phyloP scores from a whole-genome alignment of 371 early-diverging fungal genomes.

The Conidiobolus coronatus region DNA sequence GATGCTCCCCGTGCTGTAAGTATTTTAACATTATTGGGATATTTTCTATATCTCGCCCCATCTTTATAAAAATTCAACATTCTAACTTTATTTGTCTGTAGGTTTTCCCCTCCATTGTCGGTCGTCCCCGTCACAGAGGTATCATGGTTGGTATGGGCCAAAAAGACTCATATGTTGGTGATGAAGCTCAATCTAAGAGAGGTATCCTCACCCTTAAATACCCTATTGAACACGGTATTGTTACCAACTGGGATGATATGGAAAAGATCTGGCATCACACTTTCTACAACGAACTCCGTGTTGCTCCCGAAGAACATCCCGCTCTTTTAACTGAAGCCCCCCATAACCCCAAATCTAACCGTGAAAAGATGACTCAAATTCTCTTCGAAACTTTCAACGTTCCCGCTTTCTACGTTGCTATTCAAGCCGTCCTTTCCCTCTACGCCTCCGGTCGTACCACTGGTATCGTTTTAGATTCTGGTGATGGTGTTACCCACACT shows the following conservation, averaged over 20 bases:
- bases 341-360: slow-evolving; percentile 98
- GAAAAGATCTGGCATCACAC: slow-evolving; percentile 99
- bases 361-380: slow-evolving; percentile 99
- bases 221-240: slow-evolving; percentile 99
- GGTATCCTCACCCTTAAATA: slow-evolving; percentile 98
- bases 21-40: slow-evolving; percentile 7
- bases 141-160: slow-evolving; percentile 99
- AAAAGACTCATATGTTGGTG: slow-evolving; percentile 99
- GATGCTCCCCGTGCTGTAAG: slow-evolving; percentile 98
- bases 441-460: slow-evolving; percentile 99
- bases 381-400: slow-evolving; percentile 99
- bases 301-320: slow-evolving; percentile 90
- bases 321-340: slow-evolving; percentile 99
- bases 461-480: slow-evolving; percentile 99
- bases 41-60: not conserved
- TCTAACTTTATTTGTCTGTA: slow-evolving; percentile 7
- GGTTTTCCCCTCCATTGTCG: slow-evolving; percentile 98
- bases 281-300: slow-evolving; percentile 76
- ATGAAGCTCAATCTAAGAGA: slow-evolving; percentile 99
- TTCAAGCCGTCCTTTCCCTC: slow-evolving; percentile 94
- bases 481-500: slow-evolving; percentile 99
- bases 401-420: slow-evolving; percentile 98
- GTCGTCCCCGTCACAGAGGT: slow-evolving; percentile 98
- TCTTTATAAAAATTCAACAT: not conserved
- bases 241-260: slow-evolving; percentile 99